Conservation (phyloP, 2,329 filamentous ascomycete species). For the Pseudonectria foliicola region DNA sequence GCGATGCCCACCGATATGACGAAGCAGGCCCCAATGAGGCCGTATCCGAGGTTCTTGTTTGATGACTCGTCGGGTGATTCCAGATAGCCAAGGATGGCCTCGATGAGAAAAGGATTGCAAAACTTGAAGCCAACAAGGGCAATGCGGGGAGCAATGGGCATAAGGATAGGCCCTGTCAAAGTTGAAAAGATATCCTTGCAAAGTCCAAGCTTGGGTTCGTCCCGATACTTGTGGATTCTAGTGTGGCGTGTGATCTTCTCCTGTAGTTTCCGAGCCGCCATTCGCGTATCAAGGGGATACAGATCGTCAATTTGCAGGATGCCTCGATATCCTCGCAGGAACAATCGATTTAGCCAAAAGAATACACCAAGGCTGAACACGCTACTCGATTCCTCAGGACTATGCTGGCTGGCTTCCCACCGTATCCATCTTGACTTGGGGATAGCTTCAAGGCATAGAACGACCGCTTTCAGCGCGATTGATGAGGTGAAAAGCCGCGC, state of each 20-base stretch:
- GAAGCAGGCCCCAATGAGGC: slow-evolving; percentile 34
- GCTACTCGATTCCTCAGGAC: slow-evolving; percentile 30
- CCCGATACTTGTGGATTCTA: slow-evolving; percentile 17
- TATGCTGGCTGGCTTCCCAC: slow-evolving; percentile 31
- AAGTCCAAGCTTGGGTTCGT: slow-evolving; percentile 21
- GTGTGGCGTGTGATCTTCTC: slow-evolving; percentile 11
- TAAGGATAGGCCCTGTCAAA: slow-evolving; percentile 25
- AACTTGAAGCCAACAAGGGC: slow-evolving; percentile 34
- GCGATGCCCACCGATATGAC: slow-evolving; percentile 35
- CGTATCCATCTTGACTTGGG: slow-evolving; percentile 32
- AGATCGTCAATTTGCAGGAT: slow-evolving; percentile 28
- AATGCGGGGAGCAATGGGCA: slow-evolving; percentile 30
- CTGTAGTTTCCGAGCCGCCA: slow-evolving; percentile 17
- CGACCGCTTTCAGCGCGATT: slow-evolving; percentile 27
- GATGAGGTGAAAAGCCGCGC: slow-evolving; percentile 29
- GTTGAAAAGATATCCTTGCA: slow-evolving; percentile 22
- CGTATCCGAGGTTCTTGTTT: slow-evolving; percentile 28
- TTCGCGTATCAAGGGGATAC: slow-evolving; percentile 26
- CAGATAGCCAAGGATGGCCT: slow-evolving; percentile 30
- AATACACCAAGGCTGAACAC: slow-evolving; percentile 26
- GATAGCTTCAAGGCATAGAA: slow-evolving; percentile 31
- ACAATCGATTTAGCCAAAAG: slow-evolving; percentile 30
- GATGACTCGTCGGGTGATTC: slow-evolving; percentile 10
- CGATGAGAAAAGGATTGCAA: slow-evolving; percentile 37
- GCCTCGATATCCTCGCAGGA: slow-evolving; percentile 28